Percentiles rank a stretch among this genome's conserved stretches.
phyloP scores from a whole-genome alignment of 2,329 filamentous ascomycete species.

The Plectosphaerella cucumerina region DNA sequence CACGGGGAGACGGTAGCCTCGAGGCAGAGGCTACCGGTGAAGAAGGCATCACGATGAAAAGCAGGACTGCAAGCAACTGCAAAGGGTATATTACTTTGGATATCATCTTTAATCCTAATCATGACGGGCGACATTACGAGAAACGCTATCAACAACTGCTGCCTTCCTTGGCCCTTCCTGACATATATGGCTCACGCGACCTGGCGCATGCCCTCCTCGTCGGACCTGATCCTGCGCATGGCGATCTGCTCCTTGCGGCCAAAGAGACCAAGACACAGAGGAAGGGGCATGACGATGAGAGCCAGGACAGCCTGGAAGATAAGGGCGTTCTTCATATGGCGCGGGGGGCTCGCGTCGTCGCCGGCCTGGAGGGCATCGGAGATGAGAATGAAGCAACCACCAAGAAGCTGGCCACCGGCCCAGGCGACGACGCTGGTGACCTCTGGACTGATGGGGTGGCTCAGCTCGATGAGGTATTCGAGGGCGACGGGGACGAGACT shows the following conservation, averaged over 20 bases:
- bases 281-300: constrained; percentile 59
- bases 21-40: background rate
- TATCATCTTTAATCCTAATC: background rate
- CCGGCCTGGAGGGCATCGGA: constrained; percentile 68
- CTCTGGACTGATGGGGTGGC: constrained; percentile 82
- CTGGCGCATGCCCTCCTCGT: constrained; percentile 25
- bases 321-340: constrained; percentile 70
- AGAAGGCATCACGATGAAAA: background rate
- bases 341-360: constrained; percentile 50
- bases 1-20: background rate
- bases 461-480: constrained; percentile 83
- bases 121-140: background rate
- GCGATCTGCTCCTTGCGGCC: constrained; percentile 50
- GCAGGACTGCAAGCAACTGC: too few relatives aligned
- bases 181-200: too few relatives aligned
- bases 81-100: background rate
- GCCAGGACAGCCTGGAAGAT: constrained; percentile 76
- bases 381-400: constrained; percentile 78
- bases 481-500: constrained; percentile 77
- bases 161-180: too few relatives aligned
- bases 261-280: constrained; percentile 66
- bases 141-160: too few relatives aligned
- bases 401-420: constrained; percentile 80
- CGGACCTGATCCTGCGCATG: constrained; percentile 46
- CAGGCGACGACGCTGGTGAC: constrained; percentile 80